Percentiles rank a stretch among this genome's conserved stretches.
phyloP scores from a whole-genome alignment of 192 early-diverging fungal genomes.

The Linnemannia exigua region DNA sequence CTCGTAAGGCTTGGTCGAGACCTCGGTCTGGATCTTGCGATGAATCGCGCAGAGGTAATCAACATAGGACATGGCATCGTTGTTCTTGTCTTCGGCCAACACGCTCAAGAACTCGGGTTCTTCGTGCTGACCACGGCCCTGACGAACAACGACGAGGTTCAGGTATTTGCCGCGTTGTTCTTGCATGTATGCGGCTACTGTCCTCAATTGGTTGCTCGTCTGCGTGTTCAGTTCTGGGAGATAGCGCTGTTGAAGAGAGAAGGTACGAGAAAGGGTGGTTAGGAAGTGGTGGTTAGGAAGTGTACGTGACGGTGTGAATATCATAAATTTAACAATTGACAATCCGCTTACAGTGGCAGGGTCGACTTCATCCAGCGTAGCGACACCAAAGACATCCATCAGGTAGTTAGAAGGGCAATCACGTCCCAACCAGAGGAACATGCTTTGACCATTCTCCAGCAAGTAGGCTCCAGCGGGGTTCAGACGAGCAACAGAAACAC shows the following conservation, averaged over 20 bases:
- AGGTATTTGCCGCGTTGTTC: constrained; percentile 75
- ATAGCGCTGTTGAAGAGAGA: constrained; percentile 53
- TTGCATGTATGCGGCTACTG: constrained; percentile 76
- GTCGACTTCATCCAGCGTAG: constrained; percentile 80
- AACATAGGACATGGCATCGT: constrained; percentile 91
- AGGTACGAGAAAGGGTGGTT: constrained; percentile 7
- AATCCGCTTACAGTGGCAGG: constrained; percentile 69
- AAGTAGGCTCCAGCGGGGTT: constrained; percentile 85
- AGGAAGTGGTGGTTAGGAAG: not conserved
- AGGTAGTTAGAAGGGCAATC: constrained; percentile 74
- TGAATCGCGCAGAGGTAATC: constrained; percentile 93
- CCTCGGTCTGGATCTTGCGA: constrained; percentile 86
- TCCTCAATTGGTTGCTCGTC: constrained; percentile 66
- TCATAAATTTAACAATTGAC: too few relatives aligned
- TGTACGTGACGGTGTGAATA: not conserved
- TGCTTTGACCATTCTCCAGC: constrained; percentile 83
- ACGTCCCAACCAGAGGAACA: constrained; percentile 92
- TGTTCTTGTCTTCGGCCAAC: constrained; percentile 92
- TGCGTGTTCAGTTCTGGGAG: constrained; percentile 80
- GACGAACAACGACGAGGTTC: constrained; percentile 82
- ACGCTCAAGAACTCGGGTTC: constrained; percentile 85
- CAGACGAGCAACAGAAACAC: constrained; percentile 84
- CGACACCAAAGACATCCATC: constrained; percentile 85
- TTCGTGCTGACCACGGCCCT: constrained; percentile 87
- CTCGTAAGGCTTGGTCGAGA: constrained; percentile 40